Conservation (phyloP, 1,284 basidiomycete species). For the Gastroboletus turbinatus region DNA sequence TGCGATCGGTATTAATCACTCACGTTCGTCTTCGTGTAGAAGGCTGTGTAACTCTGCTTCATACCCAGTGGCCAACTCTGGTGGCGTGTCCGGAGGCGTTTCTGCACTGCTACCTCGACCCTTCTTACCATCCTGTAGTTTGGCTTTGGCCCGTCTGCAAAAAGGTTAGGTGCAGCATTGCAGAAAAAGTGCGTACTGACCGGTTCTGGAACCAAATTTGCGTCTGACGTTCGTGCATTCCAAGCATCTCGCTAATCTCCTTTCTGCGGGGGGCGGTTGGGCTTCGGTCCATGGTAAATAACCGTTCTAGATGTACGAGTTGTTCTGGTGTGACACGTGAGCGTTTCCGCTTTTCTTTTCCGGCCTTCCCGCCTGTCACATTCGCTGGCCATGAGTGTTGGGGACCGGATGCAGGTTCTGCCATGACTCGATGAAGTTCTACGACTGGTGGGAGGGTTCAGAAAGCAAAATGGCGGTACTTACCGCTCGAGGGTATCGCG, state of each 20-base stretch:
- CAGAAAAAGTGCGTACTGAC: constrained; percentile 38
- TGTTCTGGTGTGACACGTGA: constrained; percentile 77
- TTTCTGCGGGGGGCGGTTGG: constrained; percentile 68
- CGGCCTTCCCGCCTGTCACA: constrained; percentile 21
- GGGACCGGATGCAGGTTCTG: constrained; percentile 27
- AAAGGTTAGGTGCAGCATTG: constrained; percentile 2
- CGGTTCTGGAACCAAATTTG: constrained; percentile 88
- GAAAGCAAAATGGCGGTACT: constrained; percentile 12
- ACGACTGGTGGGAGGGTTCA: constrained; percentile 5
- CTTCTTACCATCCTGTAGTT: constrained; percentile 62
- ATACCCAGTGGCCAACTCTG: constrained; percentile 50
- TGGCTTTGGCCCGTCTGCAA: constrained; percentile 74
- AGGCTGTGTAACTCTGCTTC: constrained; percentile 60
- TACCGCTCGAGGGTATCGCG: constrained; percentile 22
- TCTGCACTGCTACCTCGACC: constrained; percentile 38
- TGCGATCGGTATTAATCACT: constrained; percentile 29
- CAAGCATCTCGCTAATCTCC: constrained; percentile 72
- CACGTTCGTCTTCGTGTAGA: constrained; percentile 73
- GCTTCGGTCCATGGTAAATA: constrained; percentile 66
- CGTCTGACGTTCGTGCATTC: constrained; percentile 82
- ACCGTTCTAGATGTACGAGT: constrained; percentile 66
- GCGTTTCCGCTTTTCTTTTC: constrained; percentile 70
- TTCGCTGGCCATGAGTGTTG: constrained; percentile 27
- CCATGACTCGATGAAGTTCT: constrained; percentile 15
- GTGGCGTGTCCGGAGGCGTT: constrained; percentile 50